Conservation (phyloP, 2,329 filamentous ascomycete species). For the Colletotrichum graminicola region DNA sequence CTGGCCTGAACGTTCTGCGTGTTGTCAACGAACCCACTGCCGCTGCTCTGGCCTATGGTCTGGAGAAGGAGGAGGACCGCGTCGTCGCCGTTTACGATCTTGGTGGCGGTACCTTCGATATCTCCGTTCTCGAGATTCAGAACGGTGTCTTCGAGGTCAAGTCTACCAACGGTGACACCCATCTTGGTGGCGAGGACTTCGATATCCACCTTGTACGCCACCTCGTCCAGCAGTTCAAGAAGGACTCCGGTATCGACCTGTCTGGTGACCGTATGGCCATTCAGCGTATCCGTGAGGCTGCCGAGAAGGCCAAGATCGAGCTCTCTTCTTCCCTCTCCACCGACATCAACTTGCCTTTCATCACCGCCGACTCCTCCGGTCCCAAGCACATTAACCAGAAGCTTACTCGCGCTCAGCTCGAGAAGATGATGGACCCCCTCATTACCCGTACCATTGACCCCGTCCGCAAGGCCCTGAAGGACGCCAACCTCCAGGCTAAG, state of each 20-base stretch:
- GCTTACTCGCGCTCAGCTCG: slow-evolving; percentile 91
- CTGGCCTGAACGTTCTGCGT: slow-evolving; percentile 95
- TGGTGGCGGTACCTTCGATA: slow-evolving; percentile 99
- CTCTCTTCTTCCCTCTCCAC: slow-evolving; percentile 94
- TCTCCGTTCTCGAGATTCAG: slow-evolving; percentile 97
- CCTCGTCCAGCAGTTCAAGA: slow-evolving; percentile 96
- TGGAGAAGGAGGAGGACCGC: slow-evolving; percentile 93
- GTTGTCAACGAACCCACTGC: slow-evolving; percentile 98
- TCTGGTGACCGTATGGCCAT: slow-evolving; percentile 96
- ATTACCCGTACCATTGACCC: slow-evolving; percentile 90
- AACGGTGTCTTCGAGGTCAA: slow-evolving; percentile 99
- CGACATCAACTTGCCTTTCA: slow-evolving; percentile 98
- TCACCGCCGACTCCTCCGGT: slow-evolving; percentile 93
- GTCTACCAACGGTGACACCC: slow-evolving; percentile 98
- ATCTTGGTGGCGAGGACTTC: slow-evolving; percentile 98
- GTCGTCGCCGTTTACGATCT: slow-evolving; percentile 97
- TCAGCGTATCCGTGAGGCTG: slow-evolving; percentile 97
- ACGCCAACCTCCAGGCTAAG: slow-evolving; percentile 89
- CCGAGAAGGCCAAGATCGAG: slow-evolving; percentile 99
- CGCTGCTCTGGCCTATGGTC: slow-evolving; percentile 93
- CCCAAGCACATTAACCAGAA: slow-evolving; percentile 99
- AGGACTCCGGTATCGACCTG: slow-evolving; percentile 91
- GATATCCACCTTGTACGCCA: slow-evolving; percentile 95
- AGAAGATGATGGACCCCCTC: slow-evolving; percentile 90
- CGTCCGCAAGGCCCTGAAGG: slow-evolving; percentile 96